These are phyloP conservation scores for Termitomyces sp. DNA, from an alignment of 768 basidiomycete genomes.

Conservation along the genomic window DNA sequence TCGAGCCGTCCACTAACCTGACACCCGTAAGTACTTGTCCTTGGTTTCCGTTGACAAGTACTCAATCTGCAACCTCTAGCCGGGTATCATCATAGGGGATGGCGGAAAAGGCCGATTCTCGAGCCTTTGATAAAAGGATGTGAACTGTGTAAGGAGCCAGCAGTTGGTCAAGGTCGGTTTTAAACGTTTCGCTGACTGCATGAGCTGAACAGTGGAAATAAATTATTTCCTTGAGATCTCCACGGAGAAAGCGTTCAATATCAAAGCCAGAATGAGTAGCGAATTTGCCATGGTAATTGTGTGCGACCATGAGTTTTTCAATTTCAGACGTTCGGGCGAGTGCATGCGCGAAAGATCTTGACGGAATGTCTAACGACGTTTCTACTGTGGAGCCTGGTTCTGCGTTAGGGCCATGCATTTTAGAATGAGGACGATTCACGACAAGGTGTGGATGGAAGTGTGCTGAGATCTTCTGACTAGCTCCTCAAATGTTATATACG, in stretches of 20 bases:
- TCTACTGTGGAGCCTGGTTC: neutral
- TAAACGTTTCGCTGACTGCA: conserved; percentile 3
- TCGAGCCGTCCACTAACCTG: neutral
- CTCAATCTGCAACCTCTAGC: neutral
- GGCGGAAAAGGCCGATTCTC: neutral
- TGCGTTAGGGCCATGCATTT: neutral
- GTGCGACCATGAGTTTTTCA: conserved; percentile 4
- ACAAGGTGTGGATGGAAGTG: neutral
- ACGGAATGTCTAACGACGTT: neutral
- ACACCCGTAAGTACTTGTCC: neutral
- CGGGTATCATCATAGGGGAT: neutral
- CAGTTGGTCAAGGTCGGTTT: conserved; percentile 3
- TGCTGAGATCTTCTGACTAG: neutral
- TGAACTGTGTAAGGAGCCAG: conserved; percentile 5
- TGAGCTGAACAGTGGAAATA: conserved; percentile 5
- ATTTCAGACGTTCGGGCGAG: conserved; percentile 1
- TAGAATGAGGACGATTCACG: neutral
- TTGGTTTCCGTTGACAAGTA: neutral
- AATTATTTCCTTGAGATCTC: conserved; percentile 4
- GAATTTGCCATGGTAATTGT: conserved; percentile 7
- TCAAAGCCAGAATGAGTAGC: conserved; percentile 9
- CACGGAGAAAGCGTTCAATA: neutral
- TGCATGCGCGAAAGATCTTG: conserved; percentile 5
- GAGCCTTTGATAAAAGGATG: conserved; percentile 2
- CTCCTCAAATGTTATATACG: neutral